Evolutionary conservation across 441 rosid genomes (phyloP), one percentile per base, ranked within the genome.

Genomic region (Monsonia emarginata): DNA sequence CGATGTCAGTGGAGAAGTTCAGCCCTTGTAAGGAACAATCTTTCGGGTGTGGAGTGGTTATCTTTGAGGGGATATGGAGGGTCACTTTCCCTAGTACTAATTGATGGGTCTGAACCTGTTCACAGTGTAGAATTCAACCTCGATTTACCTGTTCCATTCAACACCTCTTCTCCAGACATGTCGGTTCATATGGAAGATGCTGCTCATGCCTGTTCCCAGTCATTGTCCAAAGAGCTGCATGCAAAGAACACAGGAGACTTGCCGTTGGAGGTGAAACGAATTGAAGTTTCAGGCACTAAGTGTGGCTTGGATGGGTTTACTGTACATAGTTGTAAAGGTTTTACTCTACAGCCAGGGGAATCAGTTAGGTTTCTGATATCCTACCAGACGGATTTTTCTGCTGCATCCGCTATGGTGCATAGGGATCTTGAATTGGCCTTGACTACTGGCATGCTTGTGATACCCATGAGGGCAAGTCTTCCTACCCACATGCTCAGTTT

Each of bases 21-120:
- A 28, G 88, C 82, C 38, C 72, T 88, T 65, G 77, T 79, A 59
- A 83, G 86, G 73, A 83, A 82, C 77, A 88, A 92, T 70, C 87
- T 88, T 30, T 83, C 91, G 60, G 89, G 88, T 67, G 90, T 92
- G 64, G 96, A 88, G 72, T 87, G 94, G 94, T 65, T 87, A 50
- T 77, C 97, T 68, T 74, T 88, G 78, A 73, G 67, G 71, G 95
- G 95, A 74, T 63, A 65, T 58, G 91, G 95, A 59, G 89, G 85
- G 16, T 82, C 80, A 1, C 71, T 71, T 75, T 83, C 89, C 28
- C 74, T 88, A 38, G 79, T 71, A 32, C 67, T 88, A 68, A 57
- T 82, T 21, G 91, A 86, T 63, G 84, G 79, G 66, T 82, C 88
- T 14, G 80, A 80, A 58, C 87, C 84, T 57, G 71, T 85, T 54